Evolutionary conservation across 768 basidiomycete species (phyloP).

Genomic region (Russula olivacea): DNA sequence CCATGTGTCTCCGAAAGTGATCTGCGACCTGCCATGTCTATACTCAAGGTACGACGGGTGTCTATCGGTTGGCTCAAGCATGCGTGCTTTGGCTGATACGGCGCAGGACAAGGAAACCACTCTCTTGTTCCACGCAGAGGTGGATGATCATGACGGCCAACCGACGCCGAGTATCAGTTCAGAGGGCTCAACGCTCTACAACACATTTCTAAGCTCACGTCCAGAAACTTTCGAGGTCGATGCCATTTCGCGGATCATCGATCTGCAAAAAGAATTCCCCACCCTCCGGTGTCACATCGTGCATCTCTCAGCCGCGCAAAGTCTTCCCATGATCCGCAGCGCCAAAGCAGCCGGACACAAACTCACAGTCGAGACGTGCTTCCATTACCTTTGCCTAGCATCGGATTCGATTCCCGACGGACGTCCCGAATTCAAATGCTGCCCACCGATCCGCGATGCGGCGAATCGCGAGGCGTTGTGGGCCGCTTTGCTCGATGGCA

Average conservation of each 20-base stretch:
- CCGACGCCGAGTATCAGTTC: conserved; percentile 24
- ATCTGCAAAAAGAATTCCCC: conserved; percentile 57
- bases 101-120: conserved; percentile 61
- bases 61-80: background rate
- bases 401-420: conserved; percentile 69
- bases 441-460: conserved; percentile 80
- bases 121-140: conserved; percentile 90
- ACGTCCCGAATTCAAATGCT: conserved; percentile 89
- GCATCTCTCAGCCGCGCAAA: conserved; percentile 83
- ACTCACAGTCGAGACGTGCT: conserved; percentile 93
- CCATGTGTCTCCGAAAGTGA: conserved; percentile 75
- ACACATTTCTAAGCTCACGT: conserved; percentile 81
- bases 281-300: conserved; percentile 85
- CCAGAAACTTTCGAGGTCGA: conserved; percentile 73
- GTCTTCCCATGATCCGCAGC: conserved; percentile 67
- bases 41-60: conserved; percentile 52
- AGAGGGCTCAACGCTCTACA: conserved; percentile 53
- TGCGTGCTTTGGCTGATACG: background rate
- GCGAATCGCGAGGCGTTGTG: conserved; percentile 72
- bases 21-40: conserved; percentile 60
- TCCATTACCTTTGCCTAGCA: conserved; percentile 86
- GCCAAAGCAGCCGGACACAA: conserved; percentile 60
- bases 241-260: conserved; percentile 74
- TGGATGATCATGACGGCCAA: conserved; percentile 51
- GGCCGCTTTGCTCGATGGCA: conserved; percentile 73